A percentile compares a stretch with the other conserved stretches of the same genome.
These are phyloP conservation scores for Trametes hirsuta DNA, from an alignment of 1,284 basidiomycete genomes.

Conservation along the genomic window DNA sequence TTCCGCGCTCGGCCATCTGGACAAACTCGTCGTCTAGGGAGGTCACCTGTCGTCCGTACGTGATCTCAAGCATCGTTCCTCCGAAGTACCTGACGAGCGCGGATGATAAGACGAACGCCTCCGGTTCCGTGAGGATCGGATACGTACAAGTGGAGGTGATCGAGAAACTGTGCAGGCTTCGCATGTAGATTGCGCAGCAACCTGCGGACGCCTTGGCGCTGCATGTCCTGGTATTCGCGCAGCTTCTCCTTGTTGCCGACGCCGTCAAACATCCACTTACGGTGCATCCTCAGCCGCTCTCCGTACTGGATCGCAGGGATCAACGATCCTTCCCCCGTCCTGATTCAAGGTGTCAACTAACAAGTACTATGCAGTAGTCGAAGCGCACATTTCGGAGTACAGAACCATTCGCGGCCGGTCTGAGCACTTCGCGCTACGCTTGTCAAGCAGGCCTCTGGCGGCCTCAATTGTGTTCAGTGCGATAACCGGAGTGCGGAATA, in stretches of 20 bases:
- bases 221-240: constrained; percentile 28
- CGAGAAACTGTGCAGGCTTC: constrained; percentile 26
- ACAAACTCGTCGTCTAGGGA: constrained; percentile 28
- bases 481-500: constrained; percentile 38
- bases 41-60: constrained; percentile 30
- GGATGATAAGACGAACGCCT: not conserved
- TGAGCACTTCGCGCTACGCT: constrained; percentile 43
- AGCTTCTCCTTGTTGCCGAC: constrained; percentile 28
- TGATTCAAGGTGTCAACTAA: not conserved
- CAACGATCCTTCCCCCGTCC: constrained; percentile 27
- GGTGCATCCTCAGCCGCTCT: constrained; percentile 33
- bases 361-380: not conserved
- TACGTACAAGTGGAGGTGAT: constrained; percentile 31
- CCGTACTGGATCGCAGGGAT: constrained; percentile 32
- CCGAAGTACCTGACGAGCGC: constrained; percentile 21
- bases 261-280: constrained; percentile 34
- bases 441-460: constrained; percentile 44
- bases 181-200: constrained; percentile 28
- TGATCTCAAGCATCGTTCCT: constrained; percentile 26
- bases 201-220: constrained; percentile 27
- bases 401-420: constrained; percentile 37
- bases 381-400: constrained; percentile 33
- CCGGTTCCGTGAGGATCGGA: too few relatives aligned
- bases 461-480: constrained; percentile 40
- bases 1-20: constrained; percentile 47